Conservation (phyloP, 228 moss, liverwort and hornwort genomes). For the Sphagnum fallax region DNA sequence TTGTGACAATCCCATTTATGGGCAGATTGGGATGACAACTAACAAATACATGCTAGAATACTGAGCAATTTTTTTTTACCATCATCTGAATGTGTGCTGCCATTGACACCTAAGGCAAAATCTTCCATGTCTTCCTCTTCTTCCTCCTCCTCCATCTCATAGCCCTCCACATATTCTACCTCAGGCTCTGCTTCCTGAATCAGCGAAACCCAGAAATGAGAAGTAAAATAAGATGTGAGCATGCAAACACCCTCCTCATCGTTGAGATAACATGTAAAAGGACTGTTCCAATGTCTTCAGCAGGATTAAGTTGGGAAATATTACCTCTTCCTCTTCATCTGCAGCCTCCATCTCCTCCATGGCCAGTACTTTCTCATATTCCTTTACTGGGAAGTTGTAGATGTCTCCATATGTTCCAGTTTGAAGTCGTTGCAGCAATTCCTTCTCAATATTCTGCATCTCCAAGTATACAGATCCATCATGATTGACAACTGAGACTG, state of each 20-base stretch:
- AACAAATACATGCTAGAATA: too few relatives aligned
- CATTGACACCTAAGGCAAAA: slow-evolving; percentile 45
- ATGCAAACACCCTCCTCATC: background rate
- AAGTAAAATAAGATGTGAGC: background rate
- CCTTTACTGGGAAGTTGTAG: slow-evolving; percentile 91
- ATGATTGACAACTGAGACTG: too few relatives aligned
- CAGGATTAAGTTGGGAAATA: too few relatives aligned
- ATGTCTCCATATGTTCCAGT: slow-evolving; percentile 96
- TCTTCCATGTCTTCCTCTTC: slow-evolving; percentile 60
- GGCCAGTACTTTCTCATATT: slow-evolving; percentile 85
- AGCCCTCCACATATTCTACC: slow-evolving; percentile 85
- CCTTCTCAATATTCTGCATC: slow-evolving; percentile 93
- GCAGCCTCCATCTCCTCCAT: slow-evolving; percentile 98
- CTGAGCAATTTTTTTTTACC: slow-evolving; percentile 1
- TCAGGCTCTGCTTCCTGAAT: slow-evolving; percentile 68
- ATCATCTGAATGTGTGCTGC: slow-evolving; percentile 51
- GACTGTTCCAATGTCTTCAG: too few relatives aligned
- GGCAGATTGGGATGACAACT: too few relatives aligned
- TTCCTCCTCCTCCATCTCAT: slow-evolving; percentile 88
- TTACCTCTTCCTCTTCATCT: slow-evolving; percentile 57
- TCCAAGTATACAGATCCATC: too few relatives aligned
- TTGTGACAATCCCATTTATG: too few relatives aligned
- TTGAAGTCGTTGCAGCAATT: slow-evolving; percentile 77
- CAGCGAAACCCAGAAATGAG: background rate
- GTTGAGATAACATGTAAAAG: too few relatives aligned